phyloP scores from a whole-genome alignment of 1,139 yeast genomes.

The Martiniozyma asiatica region DNA sequence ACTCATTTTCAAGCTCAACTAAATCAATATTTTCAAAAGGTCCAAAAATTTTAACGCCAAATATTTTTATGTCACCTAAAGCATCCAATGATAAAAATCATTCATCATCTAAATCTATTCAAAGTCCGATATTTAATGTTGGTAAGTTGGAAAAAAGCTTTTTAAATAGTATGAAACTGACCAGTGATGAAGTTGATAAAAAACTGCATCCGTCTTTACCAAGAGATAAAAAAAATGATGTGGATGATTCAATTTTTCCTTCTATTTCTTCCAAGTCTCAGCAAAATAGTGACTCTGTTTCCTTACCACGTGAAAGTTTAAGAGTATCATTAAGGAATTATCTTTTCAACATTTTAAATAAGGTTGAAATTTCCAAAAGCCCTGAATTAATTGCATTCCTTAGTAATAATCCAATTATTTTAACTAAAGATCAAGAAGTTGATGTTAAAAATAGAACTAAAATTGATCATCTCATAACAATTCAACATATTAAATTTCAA shows the following conservation, averaged over 20 bases:
- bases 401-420: constrained; percentile 25
- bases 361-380: constrained; percentile 38
- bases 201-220: no score
- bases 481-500: constrained; percentile 66
- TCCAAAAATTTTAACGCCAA: no score
- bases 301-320: constrained; percentile 51
- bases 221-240: no score
- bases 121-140: constrained; percentile 3
- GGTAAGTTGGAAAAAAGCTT: constrained; percentile 16
- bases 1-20: no score
- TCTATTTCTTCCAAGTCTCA: constrained; percentile 6
- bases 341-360: constrained; percentile 23
- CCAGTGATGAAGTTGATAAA: no score
- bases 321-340: constrained; percentile 63
- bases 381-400: constrained; percentile 42
- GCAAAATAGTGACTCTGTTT: constrained; percentile 6
- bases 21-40: no score
- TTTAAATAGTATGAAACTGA: constrained; percentile 9
- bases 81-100: no score
- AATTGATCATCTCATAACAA: constrained; percentile 47
- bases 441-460: constrained; percentile 49
- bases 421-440: constrained; percentile 29
- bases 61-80: no score
- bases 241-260: constrained; percentile 3
- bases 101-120: no score